Base-by-base conservation (phyloP, 495 filamentous ascomycete genomes). In the Daldinia childiae region DNA sequence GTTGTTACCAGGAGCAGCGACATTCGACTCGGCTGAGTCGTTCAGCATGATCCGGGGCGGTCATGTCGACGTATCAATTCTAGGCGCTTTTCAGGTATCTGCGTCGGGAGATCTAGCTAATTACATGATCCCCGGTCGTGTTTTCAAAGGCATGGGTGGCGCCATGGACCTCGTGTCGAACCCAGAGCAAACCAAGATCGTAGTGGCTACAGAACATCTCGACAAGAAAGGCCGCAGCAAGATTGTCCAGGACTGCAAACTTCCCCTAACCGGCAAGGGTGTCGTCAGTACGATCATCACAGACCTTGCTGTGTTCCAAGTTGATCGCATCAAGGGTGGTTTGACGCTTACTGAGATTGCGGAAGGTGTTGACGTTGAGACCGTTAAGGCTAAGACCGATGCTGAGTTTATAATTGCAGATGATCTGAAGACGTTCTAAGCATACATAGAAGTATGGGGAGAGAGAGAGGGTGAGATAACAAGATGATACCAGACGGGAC, bases 101-200 rank as follows among this genome's bases (percentile, higher is more conserved):
- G 87, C 85, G 0, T 77, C 80, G 6, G 87, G 87, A 17, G 87
- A 89, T 71, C 70, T 89, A 54, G 87, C 87, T 19, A 89, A 89
- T 74, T 89, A 87, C 78, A 89, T 89, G 87, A 84, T 89, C 61
- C 87, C 87, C 0, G 87, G 87, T 15, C 88, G 88, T 76, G 81
- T 84, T 57, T 85, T 90, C 78, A 89, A 89, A 82, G 87, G 87
- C 24, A 88, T 89, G 82, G 87, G 87, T 48, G 87, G 87, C 9
- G 87, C 87, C 14, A 89, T 89, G 87, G 87, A 89, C 73, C 79
- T 89, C 32, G 87, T 89, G 15, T 85, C 82, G 21, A 88, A 89
- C 73, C 87, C 87, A 29, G 82, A 87, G 59, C 79, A 76, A 57
- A 89, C 87, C 50, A 89, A 88, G 78, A 86, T 89, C 62, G 86